Conservation (phyloP, 176 grass and related monocot species). For the Alopecurus myosuroides region DNA sequence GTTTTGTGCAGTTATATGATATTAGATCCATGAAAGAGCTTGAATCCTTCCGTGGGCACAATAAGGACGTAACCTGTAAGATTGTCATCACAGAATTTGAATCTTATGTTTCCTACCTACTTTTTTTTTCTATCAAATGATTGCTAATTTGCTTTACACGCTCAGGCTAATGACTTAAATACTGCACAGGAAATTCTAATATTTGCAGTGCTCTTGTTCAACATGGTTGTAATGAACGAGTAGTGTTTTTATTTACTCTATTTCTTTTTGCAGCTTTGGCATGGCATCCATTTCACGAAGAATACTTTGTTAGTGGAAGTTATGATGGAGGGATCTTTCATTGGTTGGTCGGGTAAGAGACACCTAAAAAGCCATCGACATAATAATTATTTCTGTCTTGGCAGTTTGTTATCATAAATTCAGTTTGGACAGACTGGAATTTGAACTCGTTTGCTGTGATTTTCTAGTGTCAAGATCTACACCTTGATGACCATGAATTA, state of each 20-base stretch:
- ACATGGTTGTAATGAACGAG: slow-evolving; percentile 20
- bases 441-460: neutral
- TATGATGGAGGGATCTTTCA: slow-evolving; percentile 96
- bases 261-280: slow-evolving; percentile 76
- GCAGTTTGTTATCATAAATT: neutral
- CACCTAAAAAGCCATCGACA: slow-evolving; percentile 15
- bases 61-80: slow-evolving; percentile 94
- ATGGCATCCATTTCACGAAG: slow-evolving; percentile 99
- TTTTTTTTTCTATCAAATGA: neutral
- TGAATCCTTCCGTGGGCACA: slow-evolving; percentile 96
- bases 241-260: slow-evolving; percentile 8
- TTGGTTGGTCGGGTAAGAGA: slow-evolving; percentile 97
- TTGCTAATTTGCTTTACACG: slow-evolving; percentile 7
- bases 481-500: neutral
- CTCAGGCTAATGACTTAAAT: neutral
- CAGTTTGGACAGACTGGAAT: neutral
- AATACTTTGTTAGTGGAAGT: slow-evolving; percentile 98
- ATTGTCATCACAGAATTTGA: slow-evolving; percentile 22
- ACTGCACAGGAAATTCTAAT: neutral
- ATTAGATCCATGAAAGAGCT: slow-evolving; percentile 99
- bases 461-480: slow-evolving; percentile 1
- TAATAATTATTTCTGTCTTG: neutral
- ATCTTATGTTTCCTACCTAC: slow-evolving; percentile 11
- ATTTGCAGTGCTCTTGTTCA: neutral
- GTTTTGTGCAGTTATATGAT: slow-evolving; percentile 87